Conservation (phyloP, 805 yeast species). For the Schwanniomyces polymorphus region DNA sequence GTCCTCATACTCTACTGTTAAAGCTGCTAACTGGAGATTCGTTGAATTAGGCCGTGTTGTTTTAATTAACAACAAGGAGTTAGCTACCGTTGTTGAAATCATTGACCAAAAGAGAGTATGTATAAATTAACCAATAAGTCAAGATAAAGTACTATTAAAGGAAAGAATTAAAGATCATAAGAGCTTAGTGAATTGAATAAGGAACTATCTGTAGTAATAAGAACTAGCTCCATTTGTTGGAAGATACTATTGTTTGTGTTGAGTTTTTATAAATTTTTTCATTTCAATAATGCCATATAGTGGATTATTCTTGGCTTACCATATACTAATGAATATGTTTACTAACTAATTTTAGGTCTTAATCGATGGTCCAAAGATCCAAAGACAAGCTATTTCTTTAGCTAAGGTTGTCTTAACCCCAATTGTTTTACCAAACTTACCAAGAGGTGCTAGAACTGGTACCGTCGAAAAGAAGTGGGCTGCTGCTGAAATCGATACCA, state of each 20-base stretch:
- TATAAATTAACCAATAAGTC: constrained; percentile 15
- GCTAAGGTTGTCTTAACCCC: constrained; percentile 92
- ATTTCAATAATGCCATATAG: not conserved
- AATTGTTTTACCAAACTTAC: constrained; percentile 76
- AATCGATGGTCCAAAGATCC: constrained; percentile 94
- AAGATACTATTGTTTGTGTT: not conserved
- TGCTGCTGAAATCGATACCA: constrained; percentile 81
- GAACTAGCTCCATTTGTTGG: not conserved
- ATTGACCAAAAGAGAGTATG: constrained; percentile 98
- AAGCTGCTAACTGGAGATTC: constrained; percentile 98
- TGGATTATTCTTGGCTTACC: not conserved
- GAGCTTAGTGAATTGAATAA: not conserved
- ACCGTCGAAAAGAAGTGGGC: constrained; percentile 90
- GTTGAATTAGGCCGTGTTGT: constrained; percentile 99
- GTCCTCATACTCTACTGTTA: constrained; percentile 62
- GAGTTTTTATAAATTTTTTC: constrained; percentile 4
- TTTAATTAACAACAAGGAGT: constrained; percentile 79
- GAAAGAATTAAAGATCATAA: not conserved
- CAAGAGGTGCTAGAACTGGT: constrained; percentile 93
- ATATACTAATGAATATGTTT: not conserved
- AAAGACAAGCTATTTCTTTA: constrained; percentile 89
- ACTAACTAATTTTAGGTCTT: constrained; percentile 55
- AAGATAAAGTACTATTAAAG: not conserved
- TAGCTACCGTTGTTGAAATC: constrained; percentile 97
- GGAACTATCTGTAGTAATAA: not conserved